phyloP scores from a whole-genome alignment of 345 rosid genomes.

The Gossypium ekmanianum region DNA sequence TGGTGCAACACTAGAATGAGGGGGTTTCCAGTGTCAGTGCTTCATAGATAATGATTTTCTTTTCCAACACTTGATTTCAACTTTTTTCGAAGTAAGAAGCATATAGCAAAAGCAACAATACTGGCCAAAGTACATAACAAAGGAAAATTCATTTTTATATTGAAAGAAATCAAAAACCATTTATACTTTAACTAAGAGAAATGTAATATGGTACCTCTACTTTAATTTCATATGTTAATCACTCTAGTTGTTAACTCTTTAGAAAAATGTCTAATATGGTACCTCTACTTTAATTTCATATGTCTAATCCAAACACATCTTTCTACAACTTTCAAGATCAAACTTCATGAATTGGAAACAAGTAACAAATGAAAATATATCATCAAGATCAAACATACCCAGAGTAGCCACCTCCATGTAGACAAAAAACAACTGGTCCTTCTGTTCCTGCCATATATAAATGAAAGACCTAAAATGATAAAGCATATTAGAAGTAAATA shows the following conservation, averaged over 20 bases:
- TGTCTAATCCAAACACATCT: too few species aligned
- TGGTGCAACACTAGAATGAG: not conserved
- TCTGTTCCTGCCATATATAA: slow-evolving; percentile 82
- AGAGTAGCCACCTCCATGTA: slow-evolving; percentile 92
- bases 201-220: too few species aligned
- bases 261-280: not conserved
- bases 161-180: too few species aligned
- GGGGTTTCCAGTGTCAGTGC: not conserved
- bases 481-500: slow-evolving; percentile 27
- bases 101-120: not conserved
- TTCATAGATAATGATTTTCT: not conserved
- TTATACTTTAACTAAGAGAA: too few species aligned
- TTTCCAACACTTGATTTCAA: not conserved
- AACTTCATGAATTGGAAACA: not conserved
- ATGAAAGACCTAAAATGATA: slow-evolving; percentile 74
- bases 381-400: slow-evolving; percentile 48
- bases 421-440: slow-evolving; percentile 88
- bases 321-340: not conserved
- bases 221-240: too few species aligned
- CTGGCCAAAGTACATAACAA: too few species aligned
- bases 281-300: too few species aligned
- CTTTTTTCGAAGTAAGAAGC: not conserved
- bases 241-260: not conserved
- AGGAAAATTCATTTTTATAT: not conserved
- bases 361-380: not conserved